These are phyloP conservation scores for Asparagopsis taxiformis DNA, from an alignment of 31 red algal species.

Conservation along the genomic window DNA sequence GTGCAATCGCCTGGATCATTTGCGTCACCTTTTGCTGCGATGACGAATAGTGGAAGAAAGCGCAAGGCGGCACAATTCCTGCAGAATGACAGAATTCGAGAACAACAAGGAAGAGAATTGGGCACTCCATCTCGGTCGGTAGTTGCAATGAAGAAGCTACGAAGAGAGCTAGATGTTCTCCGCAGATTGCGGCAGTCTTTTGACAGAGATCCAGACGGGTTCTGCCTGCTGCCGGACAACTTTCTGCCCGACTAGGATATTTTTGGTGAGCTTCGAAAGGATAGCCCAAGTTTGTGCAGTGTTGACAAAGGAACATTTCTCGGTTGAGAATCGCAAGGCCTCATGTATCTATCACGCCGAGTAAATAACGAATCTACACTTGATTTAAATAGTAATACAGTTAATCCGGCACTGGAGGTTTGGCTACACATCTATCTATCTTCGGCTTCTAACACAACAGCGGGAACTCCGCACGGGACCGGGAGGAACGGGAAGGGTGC, in stretches of 20 bases:
- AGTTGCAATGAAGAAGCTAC: constrained; percentile 1
- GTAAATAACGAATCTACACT: neutral
- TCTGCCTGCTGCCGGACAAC: constrained; percentile 18
- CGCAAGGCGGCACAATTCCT: constrained; percentile 2
- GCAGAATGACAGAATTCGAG: neutral
- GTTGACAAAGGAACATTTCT: neutral
- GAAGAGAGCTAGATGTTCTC: constrained; percentile 13
- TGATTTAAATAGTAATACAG: neutral
- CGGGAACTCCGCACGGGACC: constrained; percentile 45
- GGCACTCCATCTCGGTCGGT: neutral
- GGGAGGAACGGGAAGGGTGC: constrained; percentile 82
- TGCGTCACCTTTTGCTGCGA: too few relatives aligned
- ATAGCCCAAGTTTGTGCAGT: neutral
- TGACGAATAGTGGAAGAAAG: constrained; percentile 10
- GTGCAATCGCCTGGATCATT: too few relatives aligned
- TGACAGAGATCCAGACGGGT: constrained; percentile 26
- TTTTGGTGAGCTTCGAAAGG: neutral
- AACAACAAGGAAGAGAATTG: constrained; percentile 1
- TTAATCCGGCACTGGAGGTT: too few relatives aligned
- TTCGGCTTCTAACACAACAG: constrained; percentile 37
- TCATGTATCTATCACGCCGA: neutral
- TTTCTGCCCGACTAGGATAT: constrained; percentile 29
- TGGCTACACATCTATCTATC: constrained; percentile 1
- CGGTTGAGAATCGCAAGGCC: too few relatives aligned
- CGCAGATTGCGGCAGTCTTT: constrained; percentile 7